These are phyloP conservation scores for Citeromyces nyonsensis DNA, from an alignment of 805 yeast genomes.

Conservation along the genomic window DNA sequence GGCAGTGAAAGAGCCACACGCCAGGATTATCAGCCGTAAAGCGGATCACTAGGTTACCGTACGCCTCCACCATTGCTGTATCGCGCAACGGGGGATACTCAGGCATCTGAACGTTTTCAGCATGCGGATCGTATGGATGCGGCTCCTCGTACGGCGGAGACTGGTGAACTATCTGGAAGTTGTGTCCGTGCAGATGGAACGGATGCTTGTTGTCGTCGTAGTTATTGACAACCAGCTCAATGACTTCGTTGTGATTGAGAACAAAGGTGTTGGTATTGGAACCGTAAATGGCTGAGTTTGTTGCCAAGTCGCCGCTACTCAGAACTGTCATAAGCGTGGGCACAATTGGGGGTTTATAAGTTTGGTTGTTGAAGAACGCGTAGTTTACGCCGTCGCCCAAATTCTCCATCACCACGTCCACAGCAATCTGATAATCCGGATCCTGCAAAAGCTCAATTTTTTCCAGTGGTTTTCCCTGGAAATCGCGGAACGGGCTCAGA, in stretches of 20 bases:
- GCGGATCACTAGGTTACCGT: constrained; percentile 54
- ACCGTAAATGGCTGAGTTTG: constrained; percentile 54
- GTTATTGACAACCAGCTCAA: constrained; percentile 70
- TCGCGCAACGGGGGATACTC: constrained; percentile 55
- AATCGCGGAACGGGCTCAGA: constrained; percentile 42
- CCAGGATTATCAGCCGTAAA: constrained; percentile 84
- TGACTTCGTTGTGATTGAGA: constrained; percentile 40
- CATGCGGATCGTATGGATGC: constrained; percentile 34
- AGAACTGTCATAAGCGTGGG: constrained; percentile 57
- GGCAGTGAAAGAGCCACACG: constrained; percentile 91
- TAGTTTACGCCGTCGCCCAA: constrained; percentile 64
- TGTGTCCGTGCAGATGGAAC: constrained; percentile 68
- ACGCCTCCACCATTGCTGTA: constrained; percentile 50
- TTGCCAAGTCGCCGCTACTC: constrained; percentile 22
- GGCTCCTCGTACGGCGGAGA: constrained; percentile 38
- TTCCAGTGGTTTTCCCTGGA: constrained; percentile 22
- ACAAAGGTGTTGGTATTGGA: constrained; percentile 51
- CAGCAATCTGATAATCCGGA: constrained; percentile 44
- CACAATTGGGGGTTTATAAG: constrained; percentile 51
- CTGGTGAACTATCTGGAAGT: constrained; percentile 45
- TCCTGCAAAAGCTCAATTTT: constrained; percentile 29
- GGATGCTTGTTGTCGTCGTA: constrained; percentile 71
- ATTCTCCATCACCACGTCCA: constrained; percentile 49
- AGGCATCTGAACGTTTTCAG: constrained; percentile 22
- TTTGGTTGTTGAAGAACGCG: constrained; percentile 58